Percentiles rank a stretch among this genome's conserved stretches.
phyloP scores from a whole-genome alignment of 306 rosid genomes.

The Vicia faba region DNA sequence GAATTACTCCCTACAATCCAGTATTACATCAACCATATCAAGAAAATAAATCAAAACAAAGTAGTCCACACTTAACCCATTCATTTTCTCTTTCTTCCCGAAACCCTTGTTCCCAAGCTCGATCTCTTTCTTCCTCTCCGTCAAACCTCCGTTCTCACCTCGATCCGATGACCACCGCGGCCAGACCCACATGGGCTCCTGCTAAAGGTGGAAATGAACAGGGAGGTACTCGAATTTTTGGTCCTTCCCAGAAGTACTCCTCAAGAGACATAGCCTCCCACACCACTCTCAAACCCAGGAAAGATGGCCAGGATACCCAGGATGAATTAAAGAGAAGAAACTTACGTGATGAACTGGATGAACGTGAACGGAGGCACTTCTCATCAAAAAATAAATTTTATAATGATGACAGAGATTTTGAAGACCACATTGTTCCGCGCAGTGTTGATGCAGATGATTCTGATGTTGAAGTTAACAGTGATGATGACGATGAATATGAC shows the following conservation, averaged over 20 bases:
- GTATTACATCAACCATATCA: no score
- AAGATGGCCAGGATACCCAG: constrained; percentile 85
- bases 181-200: constrained; percentile 98
- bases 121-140: no score
- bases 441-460: no score
- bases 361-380: constrained; percentile 89
- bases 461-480: constrained; percentile 83
- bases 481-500: constrained; percentile 75
- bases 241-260: constrained; percentile 93
- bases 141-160: background rate
- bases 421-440: no score
- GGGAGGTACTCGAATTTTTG: constrained; percentile 94
- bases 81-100: no score
- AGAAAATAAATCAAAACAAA: no score
- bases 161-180: constrained; percentile 84
- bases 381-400: constrained; percentile 81
- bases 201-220: constrained; percentile 98
- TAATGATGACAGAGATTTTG: no score
- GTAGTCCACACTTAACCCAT: no score
- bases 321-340: constrained; percentile 85
- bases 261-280: constrained; percentile 91
- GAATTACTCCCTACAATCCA: no score
- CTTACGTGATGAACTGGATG: constrained; percentile 89
- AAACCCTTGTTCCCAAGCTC: no score
- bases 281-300: constrained; percentile 90